Conservation (phyloP, 805 yeast genomes). For the Zygoascus tannicola region DNA sequence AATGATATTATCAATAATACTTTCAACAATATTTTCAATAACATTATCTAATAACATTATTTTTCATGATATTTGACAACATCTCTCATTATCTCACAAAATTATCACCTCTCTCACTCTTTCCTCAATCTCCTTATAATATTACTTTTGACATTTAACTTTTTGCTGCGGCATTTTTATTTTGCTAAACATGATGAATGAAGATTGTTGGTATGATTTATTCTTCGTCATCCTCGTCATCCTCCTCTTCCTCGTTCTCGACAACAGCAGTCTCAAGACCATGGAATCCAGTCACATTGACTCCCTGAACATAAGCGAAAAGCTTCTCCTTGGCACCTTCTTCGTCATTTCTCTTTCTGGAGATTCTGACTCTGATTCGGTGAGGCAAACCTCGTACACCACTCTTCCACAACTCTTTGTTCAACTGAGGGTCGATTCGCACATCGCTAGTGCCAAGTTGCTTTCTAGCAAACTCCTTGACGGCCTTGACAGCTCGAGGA, state of each 20-base stretch:
- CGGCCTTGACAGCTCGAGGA: slow-evolving; percentile 99
- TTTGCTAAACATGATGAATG: too few species aligned
- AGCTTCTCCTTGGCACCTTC: slow-evolving; percentile 97
- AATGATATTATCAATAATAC: too few species aligned
- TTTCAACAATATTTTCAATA: too few species aligned
- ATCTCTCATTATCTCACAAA: too few species aligned
- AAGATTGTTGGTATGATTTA: too few species aligned
- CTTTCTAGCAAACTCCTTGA: slow-evolving; percentile 95
- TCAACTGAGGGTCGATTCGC: slow-evolving; percentile 97
- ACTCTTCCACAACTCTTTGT: slow-evolving; percentile 98
- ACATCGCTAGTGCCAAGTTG: slow-evolving; percentile 99
- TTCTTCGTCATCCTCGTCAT: background rate
- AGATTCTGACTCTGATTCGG: slow-evolving; percentile 97
- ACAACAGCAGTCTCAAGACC: slow-evolving; percentile 97
- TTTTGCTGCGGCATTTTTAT: too few species aligned
- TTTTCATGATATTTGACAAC: too few species aligned
- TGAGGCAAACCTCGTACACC: slow-evolving; percentile 98
- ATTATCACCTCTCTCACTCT: too few species aligned
- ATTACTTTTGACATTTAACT: background rate
- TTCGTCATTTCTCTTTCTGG: slow-evolving; percentile 99
- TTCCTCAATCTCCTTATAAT: background rate
- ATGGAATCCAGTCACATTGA: slow-evolving; percentile 87
- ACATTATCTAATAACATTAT: too few species aligned
- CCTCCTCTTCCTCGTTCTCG: slow-evolving; percentile 53
- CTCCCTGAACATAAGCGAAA: slow-evolving; percentile 97